Evolutionary conservation across 441 rosid species (phyloP).

Genomic region (Croton setiger): DNA sequence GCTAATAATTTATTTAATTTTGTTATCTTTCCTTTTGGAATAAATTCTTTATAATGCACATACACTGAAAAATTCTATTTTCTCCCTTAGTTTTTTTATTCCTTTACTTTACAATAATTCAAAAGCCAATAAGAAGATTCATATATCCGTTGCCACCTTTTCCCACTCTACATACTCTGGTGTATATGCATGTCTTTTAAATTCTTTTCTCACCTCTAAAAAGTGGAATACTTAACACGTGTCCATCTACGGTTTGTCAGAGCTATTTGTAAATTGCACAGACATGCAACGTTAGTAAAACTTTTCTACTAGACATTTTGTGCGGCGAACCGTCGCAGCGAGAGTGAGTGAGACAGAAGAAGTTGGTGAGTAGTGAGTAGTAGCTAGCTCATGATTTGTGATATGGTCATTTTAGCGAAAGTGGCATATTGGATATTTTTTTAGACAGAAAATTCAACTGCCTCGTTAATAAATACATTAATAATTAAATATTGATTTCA

Average conservation of each 20-base stretch:
- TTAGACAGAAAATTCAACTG: too few relatives aligned
- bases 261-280: background rate
- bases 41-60: slow-evolving; percentile 57
- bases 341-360: background rate
- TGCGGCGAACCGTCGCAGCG: slow-evolving; percentile 37
- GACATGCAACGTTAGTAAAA: slow-evolving; percentile 4
- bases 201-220: background rate
- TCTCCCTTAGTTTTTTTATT: slow-evolving; percentile 33
- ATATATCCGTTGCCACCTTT: slow-evolving; percentile 24
- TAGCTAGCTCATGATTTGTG: too few relatives aligned
- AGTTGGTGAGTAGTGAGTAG: background rate
- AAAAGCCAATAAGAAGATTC: slow-evolving; percentile 55
- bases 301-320: background rate
- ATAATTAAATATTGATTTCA: too few relatives aligned
- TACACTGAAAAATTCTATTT: slow-evolving; percentile 39
- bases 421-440: slow-evolving; percentile 1
- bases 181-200: background rate
- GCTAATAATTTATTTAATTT: slow-evolving; percentile 30
- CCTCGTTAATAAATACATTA: too few relatives aligned
- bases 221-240: background rate
- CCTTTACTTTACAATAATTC: slow-evolving; percentile 51
- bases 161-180: slow-evolving; percentile 15
- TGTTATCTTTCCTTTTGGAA: slow-evolving; percentile 31
- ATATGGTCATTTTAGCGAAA: background rate
- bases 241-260: background rate